phyloP scores from a whole-genome alignment of 1,139 yeast species.

The Wickerhamomyces sp. region DNA sequence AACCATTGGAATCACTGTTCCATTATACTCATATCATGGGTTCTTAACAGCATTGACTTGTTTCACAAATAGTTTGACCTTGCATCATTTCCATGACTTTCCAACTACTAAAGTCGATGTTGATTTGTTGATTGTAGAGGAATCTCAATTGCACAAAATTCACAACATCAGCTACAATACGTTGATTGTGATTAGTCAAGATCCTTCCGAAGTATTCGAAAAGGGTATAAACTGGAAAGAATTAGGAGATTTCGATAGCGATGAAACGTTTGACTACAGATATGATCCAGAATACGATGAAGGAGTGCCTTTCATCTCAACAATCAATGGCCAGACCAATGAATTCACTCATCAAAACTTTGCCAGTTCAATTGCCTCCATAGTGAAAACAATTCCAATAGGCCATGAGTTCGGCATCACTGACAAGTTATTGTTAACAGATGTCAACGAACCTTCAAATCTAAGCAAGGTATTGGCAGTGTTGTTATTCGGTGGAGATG shows the following conservation, averaged over 20 bases:
- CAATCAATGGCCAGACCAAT: constrained; percentile 29
- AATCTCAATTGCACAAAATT: constrained; percentile 14
- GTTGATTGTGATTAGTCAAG: constrained; percentile 26
- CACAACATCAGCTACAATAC: constrained; percentile 21
- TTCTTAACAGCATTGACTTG: constrained; percentile 28
- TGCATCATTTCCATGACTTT: constrained; percentile 27
- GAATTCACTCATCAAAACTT: constrained; percentile 56
- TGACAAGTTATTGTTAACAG: constrained; percentile 43
- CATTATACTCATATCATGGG: constrained; percentile 26
- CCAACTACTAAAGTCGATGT: constrained; percentile 28
- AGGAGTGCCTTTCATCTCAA: constrained; percentile 32
- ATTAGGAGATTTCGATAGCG: constrained; percentile 12
- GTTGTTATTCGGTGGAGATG: constrained; percentile 32
- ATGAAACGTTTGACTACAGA: constrained; percentile 18
- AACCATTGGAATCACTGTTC: constrained; percentile 27
- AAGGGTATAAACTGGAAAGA: constrained; percentile 26
- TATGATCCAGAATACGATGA: constrained; percentile 25
- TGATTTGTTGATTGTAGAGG: constrained; percentile 29
- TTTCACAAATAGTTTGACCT: constrained; percentile 25
- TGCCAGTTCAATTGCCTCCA: constrained; percentile 60
- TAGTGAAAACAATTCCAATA: constrained; percentile 54
- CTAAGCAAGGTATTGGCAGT: constrained; percentile 30
- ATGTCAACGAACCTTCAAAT: constrained; percentile 23
- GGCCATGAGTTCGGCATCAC: constrained; percentile 34
- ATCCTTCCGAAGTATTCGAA: constrained; percentile 10